Conservation (phyloP, 169 alveolate species). For the Cryptosporidium muris region DNA sequence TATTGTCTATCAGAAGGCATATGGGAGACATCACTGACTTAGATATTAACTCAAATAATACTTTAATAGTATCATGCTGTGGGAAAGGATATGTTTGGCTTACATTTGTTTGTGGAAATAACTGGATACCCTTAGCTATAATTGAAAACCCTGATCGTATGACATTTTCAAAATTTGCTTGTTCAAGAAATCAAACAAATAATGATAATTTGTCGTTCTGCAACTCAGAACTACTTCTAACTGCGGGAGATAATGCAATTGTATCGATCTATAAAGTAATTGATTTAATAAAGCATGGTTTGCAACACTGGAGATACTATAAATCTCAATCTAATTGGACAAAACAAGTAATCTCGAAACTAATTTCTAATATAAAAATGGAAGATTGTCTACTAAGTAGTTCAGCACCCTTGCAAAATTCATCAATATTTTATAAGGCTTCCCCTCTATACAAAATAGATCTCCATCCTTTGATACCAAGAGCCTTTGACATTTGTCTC, state of each 20-base stretch:
- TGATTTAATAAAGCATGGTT: slow-evolving; percentile 46
- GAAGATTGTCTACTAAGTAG: not conserved
- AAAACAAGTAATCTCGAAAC: no score
- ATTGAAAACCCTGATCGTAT: slow-evolving; percentile 52
- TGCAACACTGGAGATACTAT: not conserved
- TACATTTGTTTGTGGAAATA: slow-evolving; percentile 32
- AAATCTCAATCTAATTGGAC: slow-evolving; percentile 8
- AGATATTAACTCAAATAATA: slow-evolving; percentile 79
- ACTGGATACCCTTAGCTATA: slow-evolving; percentile 48
- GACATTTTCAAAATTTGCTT: slow-evolving; percentile 48
- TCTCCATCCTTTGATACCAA: slow-evolving; percentile 45
- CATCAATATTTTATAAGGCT: slow-evolving; percentile 26
- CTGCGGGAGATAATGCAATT: slow-evolving; percentile 67
- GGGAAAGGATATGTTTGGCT: slow-evolving; percentile 76
- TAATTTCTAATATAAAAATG: not conserved
- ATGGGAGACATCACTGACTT: slow-evolving; percentile 79
- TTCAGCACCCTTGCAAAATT: not conserved
- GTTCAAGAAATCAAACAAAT: slow-evolving; percentile 16
- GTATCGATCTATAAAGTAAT: slow-evolving; percentile 29
- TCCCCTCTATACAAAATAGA: slow-evolving; percentile 62
- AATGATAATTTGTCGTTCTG: not conserved
- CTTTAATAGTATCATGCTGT: slow-evolving; percentile 79
- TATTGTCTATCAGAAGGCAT: slow-evolving; percentile 77
- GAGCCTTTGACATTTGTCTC: slow-evolving; percentile 66
- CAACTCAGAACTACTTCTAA: slow-evolving; percentile 31